phyloP scores from a whole-genome alignment of 805 yeast genomes.

The Lipomyces mesembrius region DNA sequence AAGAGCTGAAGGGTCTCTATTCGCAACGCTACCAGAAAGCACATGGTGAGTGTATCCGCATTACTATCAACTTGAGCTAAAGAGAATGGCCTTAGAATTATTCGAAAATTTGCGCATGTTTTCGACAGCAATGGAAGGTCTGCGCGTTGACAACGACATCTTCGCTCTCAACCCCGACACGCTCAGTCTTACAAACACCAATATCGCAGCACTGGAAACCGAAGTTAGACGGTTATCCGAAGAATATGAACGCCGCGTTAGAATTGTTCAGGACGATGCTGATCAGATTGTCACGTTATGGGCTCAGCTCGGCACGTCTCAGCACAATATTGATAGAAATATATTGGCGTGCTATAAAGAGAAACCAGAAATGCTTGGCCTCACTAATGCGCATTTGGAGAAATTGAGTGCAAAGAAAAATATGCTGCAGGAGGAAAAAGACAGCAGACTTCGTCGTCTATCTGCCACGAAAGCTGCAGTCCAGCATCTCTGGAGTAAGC shows the following conservation, averaged over 20 bases:
- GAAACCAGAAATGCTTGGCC: conserved; percentile 40
- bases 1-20: conserved; percentile 35
- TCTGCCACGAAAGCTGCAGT: conserved; percentile 50
- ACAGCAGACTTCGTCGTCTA: conserved; percentile 44
- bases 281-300: conserved; percentile 42
- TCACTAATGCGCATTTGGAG: conserved; percentile 43
- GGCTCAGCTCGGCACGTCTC: conserved; percentile 45
- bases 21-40: conserved; percentile 38
- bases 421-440: conserved; percentile 47
- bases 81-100: conserved; percentile 10
- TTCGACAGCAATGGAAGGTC: conserved; percentile 38
- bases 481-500: conserved; percentile 58
- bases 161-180: conserved; percentile 34
- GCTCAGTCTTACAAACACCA: conserved; percentile 38
- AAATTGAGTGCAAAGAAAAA: conserved; percentile 34
- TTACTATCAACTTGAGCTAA: conserved; percentile 1
- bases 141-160: conserved; percentile 31
- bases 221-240: conserved; percentile 40
- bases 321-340: conserved; percentile 40
- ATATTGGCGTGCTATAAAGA: conserved; percentile 37
- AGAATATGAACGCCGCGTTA: conserved; percentile 38
- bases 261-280: conserved; percentile 37
- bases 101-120: conserved; percentile 35
- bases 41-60: conserved; percentile 15
- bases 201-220: conserved; percentile 37